These are phyloP conservation scores for Diplogelasinospora grovesii DNA, from an alignment of 495 filamentous ascomycete genomes.

Conservation along the genomic window DNA sequence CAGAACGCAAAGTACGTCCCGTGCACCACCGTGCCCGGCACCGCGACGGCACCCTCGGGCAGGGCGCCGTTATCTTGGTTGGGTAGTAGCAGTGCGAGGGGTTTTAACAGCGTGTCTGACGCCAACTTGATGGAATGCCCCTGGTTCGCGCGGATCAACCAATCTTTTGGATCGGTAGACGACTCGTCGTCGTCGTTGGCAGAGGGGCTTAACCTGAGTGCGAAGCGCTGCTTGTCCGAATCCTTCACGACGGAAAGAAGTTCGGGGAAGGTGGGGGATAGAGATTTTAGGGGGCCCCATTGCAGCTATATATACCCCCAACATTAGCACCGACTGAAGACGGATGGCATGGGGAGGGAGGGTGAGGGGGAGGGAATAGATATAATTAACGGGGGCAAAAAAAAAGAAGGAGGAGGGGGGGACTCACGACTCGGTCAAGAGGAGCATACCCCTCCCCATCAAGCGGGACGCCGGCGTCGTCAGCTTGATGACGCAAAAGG, in stretches of 20 bases:
- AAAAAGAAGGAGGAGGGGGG: conserved; percentile 4
- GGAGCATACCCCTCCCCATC: conserved; percentile 74
- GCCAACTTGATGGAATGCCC: conserved; percentile 73
- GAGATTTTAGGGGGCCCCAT: conserved; percentile 60
- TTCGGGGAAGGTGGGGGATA: conserved; percentile 67
- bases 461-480: conserved; percentile 67
- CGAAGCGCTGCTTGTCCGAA: conserved; percentile 90
- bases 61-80: conserved; percentile 27
- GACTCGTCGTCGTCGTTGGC: conserved; percentile 27
- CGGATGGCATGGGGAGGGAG: neutral
- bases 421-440: conserved; percentile 69
- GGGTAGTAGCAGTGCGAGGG: conserved; percentile 46
- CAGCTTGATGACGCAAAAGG: conserved; percentile 77
- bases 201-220: conserved; percentile 41
- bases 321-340: neutral
- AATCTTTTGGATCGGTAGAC: conserved; percentile 52
- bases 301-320: conserved; percentile 45
- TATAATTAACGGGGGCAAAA: conserved; percentile 2
- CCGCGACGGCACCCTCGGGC: conserved; percentile 12
- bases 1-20: conserved; percentile 79
- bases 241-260: conserved; percentile 60
- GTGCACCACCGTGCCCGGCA: conserved; percentile 69
- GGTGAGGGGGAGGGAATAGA: neutral
- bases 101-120: conserved; percentile 58
- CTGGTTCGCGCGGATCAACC: conserved; percentile 89